Percentiles rank a stretch among this genome's conserved stretches.
phyloP scores from a whole-genome alignment of 169 alveolate genomes.

The Babesia sp. region DNA sequence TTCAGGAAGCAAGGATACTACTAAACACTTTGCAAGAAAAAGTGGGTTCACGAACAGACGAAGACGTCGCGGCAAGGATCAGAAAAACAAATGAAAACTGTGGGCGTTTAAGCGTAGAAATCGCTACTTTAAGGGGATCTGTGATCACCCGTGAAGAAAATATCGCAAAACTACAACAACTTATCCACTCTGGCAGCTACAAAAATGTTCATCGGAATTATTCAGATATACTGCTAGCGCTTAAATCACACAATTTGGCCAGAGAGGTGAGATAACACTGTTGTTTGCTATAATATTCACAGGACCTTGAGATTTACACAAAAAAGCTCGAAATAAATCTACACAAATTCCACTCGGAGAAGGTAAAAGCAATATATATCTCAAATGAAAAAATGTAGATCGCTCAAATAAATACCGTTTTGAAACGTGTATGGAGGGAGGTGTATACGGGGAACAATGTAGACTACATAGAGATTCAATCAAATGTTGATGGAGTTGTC shows the following conservation, averaged over 20 bases:
- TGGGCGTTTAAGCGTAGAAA: conserved; percentile 8
- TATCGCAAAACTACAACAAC: conserved; percentile 9
- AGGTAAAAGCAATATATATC: background rate
- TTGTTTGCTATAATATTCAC: background rate
- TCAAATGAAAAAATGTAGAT: conserved; percentile 73
- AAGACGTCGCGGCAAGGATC: background rate
- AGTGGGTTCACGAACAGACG: conserved; percentile 22
- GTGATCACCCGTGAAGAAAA: conserved; percentile 34
- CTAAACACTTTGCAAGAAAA: conserved; percentile 42
- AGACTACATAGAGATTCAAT: conserved; percentile 82
- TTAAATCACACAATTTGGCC: conserved; percentile 40
- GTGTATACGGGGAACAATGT: conserved; percentile 93
- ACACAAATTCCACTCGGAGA: conserved; percentile 70
- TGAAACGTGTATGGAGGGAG: conserved; percentile 94
- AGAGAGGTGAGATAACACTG: conserved; percentile 14
- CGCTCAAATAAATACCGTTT: conserved; percentile 91
- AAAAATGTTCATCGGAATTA: conserved; percentile 27
- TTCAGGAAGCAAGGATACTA: conserved; percentile 45
- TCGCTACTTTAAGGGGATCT: conserved; percentile 52
- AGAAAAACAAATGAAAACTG: conserved; percentile 9
- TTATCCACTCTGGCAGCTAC: conserved; percentile 6
- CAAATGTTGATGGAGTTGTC: conserved; percentile 45
- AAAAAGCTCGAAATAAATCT: conserved; percentile 71
- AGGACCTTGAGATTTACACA: conserved; percentile 57
- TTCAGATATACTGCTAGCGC: conserved; percentile 23